Conservation (phyloP, 2,329 filamentous ascomycete genomes). For the Bipolaris zeicola region DNA sequence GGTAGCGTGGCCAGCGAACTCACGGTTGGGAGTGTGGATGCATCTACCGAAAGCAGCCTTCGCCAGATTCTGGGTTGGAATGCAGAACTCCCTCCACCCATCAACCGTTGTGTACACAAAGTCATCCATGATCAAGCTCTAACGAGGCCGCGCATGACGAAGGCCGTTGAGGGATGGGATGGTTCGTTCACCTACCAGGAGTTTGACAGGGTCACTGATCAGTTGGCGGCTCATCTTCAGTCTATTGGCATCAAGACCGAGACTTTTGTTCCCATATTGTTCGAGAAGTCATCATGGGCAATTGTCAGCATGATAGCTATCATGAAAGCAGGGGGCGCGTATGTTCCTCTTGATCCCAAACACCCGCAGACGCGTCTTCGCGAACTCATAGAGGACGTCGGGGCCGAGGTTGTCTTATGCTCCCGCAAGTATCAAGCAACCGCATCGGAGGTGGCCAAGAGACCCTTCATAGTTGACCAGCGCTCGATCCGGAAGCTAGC, state of each 20-base stretch:
- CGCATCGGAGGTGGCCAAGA: slow-evolving; percentile 31
- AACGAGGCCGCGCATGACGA: slow-evolving; percentile 34
- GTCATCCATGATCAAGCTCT: slow-evolving; percentile 38
- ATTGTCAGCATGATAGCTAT: slow-evolving; percentile 45
- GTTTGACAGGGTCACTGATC: slow-evolving; percentile 38
- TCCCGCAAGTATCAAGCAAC: slow-evolving; percentile 27
- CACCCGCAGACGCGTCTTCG: slow-evolving; percentile 45
- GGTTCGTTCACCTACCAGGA: slow-evolving; percentile 41
- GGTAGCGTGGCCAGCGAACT: slow-evolving; percentile 16
- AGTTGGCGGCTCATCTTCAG: slow-evolving; percentile 34
- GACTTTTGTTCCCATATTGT: slow-evolving; percentile 44
- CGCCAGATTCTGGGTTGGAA: slow-evolving; percentile 40
- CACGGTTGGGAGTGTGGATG: slow-evolving; percentile 34
- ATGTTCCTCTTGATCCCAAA: slow-evolving; percentile 47
- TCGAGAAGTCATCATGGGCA: slow-evolving; percentile 44
- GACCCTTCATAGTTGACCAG: slow-evolving; percentile 43
- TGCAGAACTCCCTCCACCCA: slow-evolving; percentile 28
- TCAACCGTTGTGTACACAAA: slow-evolving; percentile 39
- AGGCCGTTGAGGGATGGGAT: slow-evolving; percentile 41
- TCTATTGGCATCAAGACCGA: slow-evolving; percentile 34
- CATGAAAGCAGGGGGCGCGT: slow-evolving; percentile 48
- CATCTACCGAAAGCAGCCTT: slow-evolving; percentile 29
- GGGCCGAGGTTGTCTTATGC: slow-evolving; percentile 37
- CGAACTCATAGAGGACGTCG: slow-evolving; percentile 41
- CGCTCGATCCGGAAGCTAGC: slow-evolving; percentile 48